A percentile compares a stretch with the other conserved stretches of the same genome.
phyloP scores from a whole-genome alignment of 23 red algal species.

The Gracilaria gracilis region DNA sequence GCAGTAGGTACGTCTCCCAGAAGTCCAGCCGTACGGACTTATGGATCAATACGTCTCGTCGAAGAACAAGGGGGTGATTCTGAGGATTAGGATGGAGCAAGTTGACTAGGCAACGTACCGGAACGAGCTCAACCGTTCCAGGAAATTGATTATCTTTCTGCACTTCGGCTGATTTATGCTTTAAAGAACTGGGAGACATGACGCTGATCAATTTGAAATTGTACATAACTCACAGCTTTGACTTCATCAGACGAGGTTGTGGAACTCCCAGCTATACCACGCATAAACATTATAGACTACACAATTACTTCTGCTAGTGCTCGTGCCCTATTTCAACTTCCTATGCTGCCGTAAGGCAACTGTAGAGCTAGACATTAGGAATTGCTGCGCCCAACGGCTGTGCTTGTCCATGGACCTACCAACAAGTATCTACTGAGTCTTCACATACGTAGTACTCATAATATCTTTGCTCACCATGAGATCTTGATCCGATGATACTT shows the following conservation, averaged over 20 bases:
- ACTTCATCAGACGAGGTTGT: not conserved
- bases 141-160: not conserved
- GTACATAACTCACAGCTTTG: not conserved
- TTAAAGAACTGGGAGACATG: conserved; percentile 4
- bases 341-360: not conserved
- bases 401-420: too few species aligned
- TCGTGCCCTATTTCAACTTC: not conserved
- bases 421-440: too few species aligned
- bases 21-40: not conserved
- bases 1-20: not conserved
- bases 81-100: not conserved
- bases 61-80: not conserved
- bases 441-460: too few species aligned
- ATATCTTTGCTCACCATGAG: too few species aligned
- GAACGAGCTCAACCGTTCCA: not conserved
- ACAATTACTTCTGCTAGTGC: not conserved
- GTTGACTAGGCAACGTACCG: not conserved
- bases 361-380: not conserved
- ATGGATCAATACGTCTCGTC: conserved; percentile 20
- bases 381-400: not conserved
- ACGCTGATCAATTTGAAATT: not conserved
- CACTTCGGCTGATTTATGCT: not conserved
- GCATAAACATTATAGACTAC: not conserved
- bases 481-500: too few species aligned
- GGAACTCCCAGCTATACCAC: not conserved